Evolutionary conservation across 1,139 yeast genomes (phyloP).

Genomic region (Schwanniomyces etchellsii): DNA sequence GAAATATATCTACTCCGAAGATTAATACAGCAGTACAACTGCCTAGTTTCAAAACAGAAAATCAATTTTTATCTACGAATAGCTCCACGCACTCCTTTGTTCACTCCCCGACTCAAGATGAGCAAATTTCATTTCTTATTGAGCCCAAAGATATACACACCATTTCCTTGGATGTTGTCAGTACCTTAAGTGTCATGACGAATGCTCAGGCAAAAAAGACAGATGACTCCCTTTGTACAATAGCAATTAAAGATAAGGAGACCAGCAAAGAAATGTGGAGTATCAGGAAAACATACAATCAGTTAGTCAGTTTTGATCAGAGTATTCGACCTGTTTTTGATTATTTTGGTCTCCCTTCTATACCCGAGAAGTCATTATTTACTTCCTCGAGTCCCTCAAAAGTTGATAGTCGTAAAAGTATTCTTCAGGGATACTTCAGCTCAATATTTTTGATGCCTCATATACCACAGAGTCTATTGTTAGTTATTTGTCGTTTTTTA

Average conservation of each 20-base stretch:
- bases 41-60: too few species aligned
- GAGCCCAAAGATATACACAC: constrained; percentile 66
- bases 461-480: constrained; percentile 51
- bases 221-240: constrained; percentile 57
- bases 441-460: constrained; percentile 56
- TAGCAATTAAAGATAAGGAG: constrained; percentile 55
- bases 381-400: constrained; percentile 56
- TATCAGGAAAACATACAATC: constrained; percentile 54
- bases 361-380: constrained; percentile 54
- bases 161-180: constrained; percentile 51
- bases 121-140: constrained; percentile 40
- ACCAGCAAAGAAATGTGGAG: constrained; percentile 68
- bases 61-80: too few species aligned
- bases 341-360: constrained; percentile 56
- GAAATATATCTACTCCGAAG: too few species aligned
- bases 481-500: constrained; percentile 57
- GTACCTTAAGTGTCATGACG: constrained; percentile 39
- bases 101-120: constrained; percentile 24
- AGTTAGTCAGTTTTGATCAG: constrained; percentile 51
- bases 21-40: too few species aligned
- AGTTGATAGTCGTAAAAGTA: constrained; percentile 55
- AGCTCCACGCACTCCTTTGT: too few species aligned
- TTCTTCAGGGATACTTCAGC: constrained; percentile 56
- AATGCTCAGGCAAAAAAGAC: constrained; percentile 16
- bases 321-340: constrained; percentile 51